Evolutionary conservation across 805 yeast genomes (phyloP), one percentile per base, ranked within the genome.

Genomic region (Citeromyces matritensis): DNA sequence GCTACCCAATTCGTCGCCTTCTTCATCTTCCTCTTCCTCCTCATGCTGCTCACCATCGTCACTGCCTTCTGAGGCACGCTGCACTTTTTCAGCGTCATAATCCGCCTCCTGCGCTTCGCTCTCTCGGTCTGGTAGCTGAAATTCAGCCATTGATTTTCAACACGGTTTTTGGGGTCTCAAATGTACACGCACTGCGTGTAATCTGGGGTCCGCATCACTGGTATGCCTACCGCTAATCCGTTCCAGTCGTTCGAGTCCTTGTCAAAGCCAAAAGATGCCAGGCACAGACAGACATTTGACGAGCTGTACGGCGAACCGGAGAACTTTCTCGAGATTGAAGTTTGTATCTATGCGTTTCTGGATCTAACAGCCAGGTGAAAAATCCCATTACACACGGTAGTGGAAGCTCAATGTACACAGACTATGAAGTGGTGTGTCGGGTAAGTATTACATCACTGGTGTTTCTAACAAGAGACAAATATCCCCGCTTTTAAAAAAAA

Each of bases 251-350:
- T 47, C 31, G 35, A 46, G 12, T 41, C 48, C 6, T 23, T 13
- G 5, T 26, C 29, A 26, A 12, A 28, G 15, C 19, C 39, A 12
- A 49, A 48, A 29, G 39, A 36, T 24, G 26, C 31, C 6, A 23
- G 45, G 15, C 53, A 52, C 58, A 37, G 55, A 37, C 88, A 79
- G 50, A 65, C 83, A 3, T 76, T 75, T 49, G 80, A 72, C 39
- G 94, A 84, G 43, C 65, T 81, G 27, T 91, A 91, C 47, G 95
- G 93, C 0, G 94, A 81, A 43, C 97, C 96, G 0, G 97, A 91
- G 52, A 83, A 84, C 55, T 83, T 85, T 46, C 64, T 88, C 26
- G 98, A 88, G 54, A 74, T 91, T 24, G 96, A 86, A 51, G 94
- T 85, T 36, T 37, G 60, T 34, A n/a, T n/a, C n/a, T n/a, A n/a